Base-by-base conservation (phyloP, 2,329 filamentous ascomycete genomes). In the Parafenestella ontariensis region DNA sequence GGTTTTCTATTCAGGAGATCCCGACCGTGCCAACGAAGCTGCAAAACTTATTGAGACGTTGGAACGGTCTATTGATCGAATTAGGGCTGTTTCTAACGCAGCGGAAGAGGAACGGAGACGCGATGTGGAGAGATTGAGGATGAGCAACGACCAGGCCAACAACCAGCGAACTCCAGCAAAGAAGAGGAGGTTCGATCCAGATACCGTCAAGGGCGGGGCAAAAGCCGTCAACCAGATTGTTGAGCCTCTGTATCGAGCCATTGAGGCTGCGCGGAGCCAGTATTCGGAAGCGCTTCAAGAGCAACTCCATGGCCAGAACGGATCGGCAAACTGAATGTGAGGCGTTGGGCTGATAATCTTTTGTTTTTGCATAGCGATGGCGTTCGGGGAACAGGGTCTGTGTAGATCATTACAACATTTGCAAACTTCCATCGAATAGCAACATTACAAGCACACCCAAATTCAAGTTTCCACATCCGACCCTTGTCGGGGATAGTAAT, bases 1-100 rank as follows among this genome's bases (percentile, higher is more conserved):
- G 29, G 87, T 93, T 0, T 99, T 96, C 70, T 83, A 96, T 23
- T 97, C 93, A 0, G 94, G 93, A 13, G 91, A 97, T 70, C 79
- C 90, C 1, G 88, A 91, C 55, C 88, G 91, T 29, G 91, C 91
- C 0, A 83, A 83, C 37, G 94, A 99, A 76, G 83, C 97, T 13
- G 87, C 88, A 6, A 92, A 90, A 58, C 83, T 97, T 42, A 87
- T 90, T 7, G 91, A 96, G 72, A 94, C 92, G 9, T 82, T 99
- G 13, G 85, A 86, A 55, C 86, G 89, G 54, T 94, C 92, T 0
- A 81, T 88, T 51, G 85, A 89, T 55, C 87, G 95, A 23, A 94
- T 98, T 73, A 85, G 89, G 52, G 87, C 89, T 15, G 90, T 97
- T 1, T 90, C 89, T 0, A 83, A 86, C 13, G 88, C 91, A 65